Evolutionary conservation across 2,329 filamentous ascomycete species (phyloP).

Genomic region (Zymoseptoria passerinii): DNA sequence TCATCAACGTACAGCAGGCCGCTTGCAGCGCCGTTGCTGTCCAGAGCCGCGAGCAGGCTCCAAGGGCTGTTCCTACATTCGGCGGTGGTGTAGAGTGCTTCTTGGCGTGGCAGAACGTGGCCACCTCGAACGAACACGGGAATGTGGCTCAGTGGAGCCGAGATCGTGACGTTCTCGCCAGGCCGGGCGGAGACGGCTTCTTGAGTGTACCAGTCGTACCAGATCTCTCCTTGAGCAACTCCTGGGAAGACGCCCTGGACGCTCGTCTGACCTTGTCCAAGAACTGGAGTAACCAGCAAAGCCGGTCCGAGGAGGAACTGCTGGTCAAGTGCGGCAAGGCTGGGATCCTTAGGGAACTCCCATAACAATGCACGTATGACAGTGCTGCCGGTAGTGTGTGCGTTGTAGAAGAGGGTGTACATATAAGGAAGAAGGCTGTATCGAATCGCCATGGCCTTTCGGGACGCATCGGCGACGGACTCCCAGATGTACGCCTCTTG

Average conservation of each 20-base stretch:
- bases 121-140: constrained; percentile 65
- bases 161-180: constrained; percentile 52
- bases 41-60: constrained; percentile 57
- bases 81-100: constrained; percentile 58
- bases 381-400: constrained; percentile 57
- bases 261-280: constrained; percentile 52
- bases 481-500: constrained; percentile 68
- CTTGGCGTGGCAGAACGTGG: constrained; percentile 57
- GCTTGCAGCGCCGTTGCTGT: constrained; percentile 45
- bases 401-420: constrained; percentile 63
- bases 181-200: constrained; percentile 44
- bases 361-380: constrained; percentile 66
- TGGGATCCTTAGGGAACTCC: constrained; percentile 66
- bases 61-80: constrained; percentile 57
- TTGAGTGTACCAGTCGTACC: constrained; percentile 77
- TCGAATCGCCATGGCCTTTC: constrained; percentile 59
- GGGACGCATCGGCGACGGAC: constrained; percentile 56
- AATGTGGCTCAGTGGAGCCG: constrained; percentile 58
- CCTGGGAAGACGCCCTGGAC: constrained; percentile 66
- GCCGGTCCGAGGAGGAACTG: constrained; percentile 65
- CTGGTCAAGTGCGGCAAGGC: constrained; percentile 55
- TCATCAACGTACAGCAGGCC: constrained; percentile 67
- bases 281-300: constrained; percentile 59
- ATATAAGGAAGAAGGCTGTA: constrained; percentile 66
- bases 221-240: constrained; percentile 49